Base-by-base conservation (phyloP, 2,329 filamentous ascomycete genomes). In the Cladosporium sp. region DNA sequence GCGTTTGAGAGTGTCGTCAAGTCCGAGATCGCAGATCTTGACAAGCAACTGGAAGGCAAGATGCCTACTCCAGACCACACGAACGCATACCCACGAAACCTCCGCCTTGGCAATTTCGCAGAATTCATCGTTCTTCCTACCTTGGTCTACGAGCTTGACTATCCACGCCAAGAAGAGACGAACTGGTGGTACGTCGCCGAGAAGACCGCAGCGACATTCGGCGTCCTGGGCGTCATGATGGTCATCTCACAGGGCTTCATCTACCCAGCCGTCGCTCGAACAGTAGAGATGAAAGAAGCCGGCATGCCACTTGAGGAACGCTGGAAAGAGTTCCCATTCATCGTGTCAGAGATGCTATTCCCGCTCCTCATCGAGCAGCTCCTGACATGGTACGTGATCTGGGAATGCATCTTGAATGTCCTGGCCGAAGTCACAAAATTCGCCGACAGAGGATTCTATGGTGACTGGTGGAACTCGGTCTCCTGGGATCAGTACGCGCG, bases 361-460 rank as follows among this genome's bases (percentile, higher is more conserved):
- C 89, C 89, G 0, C 87, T 93, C 62, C 84, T 92, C 74, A 84
- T 91, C 74, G 88, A 92, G 70, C 90, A 91, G 62, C 74, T 92
- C 55, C 80, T 90, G 59, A 81, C 84, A 0, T 93, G 89, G 87
- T 92, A 92, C 70, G 81, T 93, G 28, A 92, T 92, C 64, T 93
- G 89, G 89, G 78, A 81, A 65, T 80, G 78, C 61, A 70, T 79
- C 25, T 76, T 92, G 61, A 92, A 92, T 70, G 82, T 90, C 14
- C 78, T 92, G 20, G 89, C 88, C 3, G 89, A 93, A 72, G 71
- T 92, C 58, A 92, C 88, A 0, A 79, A 80, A 62, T 93, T 92
- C 70, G 88, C 89, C 4, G 89, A 92, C 70, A 83, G 89, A 49
- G 87, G 84, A 61, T 92, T 92, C 72, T 78, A 79, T 61, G 75